Evolutionary conservation across 371 early-diverging fungal genomes (phyloP).

Genomic region (Mucor indicus): DNA sequence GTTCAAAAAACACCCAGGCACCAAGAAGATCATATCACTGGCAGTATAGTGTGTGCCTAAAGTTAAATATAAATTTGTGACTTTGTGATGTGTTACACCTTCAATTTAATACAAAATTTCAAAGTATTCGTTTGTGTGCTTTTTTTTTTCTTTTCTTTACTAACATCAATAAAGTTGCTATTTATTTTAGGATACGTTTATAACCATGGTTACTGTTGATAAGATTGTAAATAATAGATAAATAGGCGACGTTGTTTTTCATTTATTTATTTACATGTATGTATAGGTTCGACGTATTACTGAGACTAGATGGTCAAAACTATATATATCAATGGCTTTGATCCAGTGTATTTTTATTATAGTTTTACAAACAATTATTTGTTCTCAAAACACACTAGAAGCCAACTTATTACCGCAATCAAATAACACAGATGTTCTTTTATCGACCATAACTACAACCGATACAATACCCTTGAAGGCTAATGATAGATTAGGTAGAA

Average conservation of each 20-base stretch:
- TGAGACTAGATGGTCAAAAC: slow-evolving; percentile 30
- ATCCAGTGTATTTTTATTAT: slow-evolving; percentile 22
- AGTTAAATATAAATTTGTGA: too few species aligned
- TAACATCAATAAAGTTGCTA: not conserved
- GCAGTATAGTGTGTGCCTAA: too few species aligned
- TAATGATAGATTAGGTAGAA: slow-evolving; percentile 18
- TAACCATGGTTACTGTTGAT: slow-evolving; percentile 26
- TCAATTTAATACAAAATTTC: too few species aligned
- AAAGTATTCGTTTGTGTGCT: not conserved
- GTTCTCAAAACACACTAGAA: slow-evolving; percentile 18
- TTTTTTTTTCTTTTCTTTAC: not conserved
- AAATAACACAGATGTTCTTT: slow-evolving; percentile 1
- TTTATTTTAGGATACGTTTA: not conserved
- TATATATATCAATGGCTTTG: slow-evolving; percentile 21
- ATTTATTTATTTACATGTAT: not conserved
- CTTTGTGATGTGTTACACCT: too few species aligned
- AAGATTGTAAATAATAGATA: slow-evolving; percentile 27
- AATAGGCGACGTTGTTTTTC: not conserved
- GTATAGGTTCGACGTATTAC: slow-evolving; percentile 18
- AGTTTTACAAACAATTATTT: slow-evolving; percentile 17
- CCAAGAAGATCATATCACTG: too few species aligned
- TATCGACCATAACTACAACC: slow-evolving; percentile 1
- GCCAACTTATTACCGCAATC: slow-evolving; percentile 14
- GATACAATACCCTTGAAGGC: slow-evolving; percentile 12
- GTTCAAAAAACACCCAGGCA: too few species aligned